Conservation (phyloP, 768 basidiomycete species). For the Podaxis sp. region DNA sequence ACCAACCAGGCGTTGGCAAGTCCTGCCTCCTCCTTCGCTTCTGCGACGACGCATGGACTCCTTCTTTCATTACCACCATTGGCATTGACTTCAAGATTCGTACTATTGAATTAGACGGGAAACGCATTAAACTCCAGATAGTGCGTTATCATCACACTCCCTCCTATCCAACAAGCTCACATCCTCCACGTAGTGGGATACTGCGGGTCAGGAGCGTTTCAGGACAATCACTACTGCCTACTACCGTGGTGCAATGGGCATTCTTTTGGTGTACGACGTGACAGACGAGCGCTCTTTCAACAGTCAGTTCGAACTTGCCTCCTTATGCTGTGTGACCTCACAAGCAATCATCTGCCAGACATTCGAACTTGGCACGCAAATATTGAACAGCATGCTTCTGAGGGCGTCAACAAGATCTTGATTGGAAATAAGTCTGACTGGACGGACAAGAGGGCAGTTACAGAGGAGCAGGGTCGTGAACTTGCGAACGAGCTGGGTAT, state of each 20-base stretch:
- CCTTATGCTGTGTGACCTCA: background rate
- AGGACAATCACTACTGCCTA: conserved; percentile 98
- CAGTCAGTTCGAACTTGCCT: conserved; percentile 51
- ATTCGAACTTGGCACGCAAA: conserved; percentile 98
- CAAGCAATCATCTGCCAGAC: conserved; percentile 44
- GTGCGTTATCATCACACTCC: conserved; percentile 40
- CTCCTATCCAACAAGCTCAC: background rate
- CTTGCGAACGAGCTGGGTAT: conserved; percentile 93
- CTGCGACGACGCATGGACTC: conserved; percentile 99
- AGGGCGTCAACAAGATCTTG: conserved; percentile 98
- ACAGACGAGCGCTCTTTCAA: conserved; percentile 94
- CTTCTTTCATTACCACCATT: conserved; percentile 98
- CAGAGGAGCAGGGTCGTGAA: conserved; percentile 87
- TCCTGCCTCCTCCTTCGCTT: conserved; percentile 94
- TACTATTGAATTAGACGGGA: conserved; percentile 96
- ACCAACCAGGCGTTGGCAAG: conserved; percentile 80
- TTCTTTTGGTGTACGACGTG: conserved; percentile 97
- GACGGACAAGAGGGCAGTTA: conserved; percentile 92
- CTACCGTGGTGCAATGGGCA: conserved; percentile 99
- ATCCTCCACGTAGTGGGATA: conserved; percentile 79
- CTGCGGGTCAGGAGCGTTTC: conserved; percentile 98
- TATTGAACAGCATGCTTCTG: conserved; percentile 98
- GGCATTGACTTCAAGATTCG: conserved; percentile 99
- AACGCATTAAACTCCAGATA: conserved; percentile 98
- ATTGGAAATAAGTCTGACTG: conserved; percentile 99